Conservation (phyloP, 2,329 filamentous ascomycete genomes). For the Diaporthe longicolla region DNA sequence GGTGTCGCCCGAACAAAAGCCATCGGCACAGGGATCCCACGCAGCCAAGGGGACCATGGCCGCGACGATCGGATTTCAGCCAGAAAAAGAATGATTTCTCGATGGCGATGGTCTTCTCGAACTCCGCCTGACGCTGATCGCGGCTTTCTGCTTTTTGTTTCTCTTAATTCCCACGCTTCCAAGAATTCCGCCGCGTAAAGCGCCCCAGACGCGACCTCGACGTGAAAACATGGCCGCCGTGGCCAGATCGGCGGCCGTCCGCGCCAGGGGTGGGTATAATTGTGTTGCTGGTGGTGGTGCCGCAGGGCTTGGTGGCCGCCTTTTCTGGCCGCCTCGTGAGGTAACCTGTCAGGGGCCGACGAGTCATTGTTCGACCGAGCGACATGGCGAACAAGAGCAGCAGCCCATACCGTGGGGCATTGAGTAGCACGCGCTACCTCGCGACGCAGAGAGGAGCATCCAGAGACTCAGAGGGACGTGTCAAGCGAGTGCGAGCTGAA, state of each 20-base stretch:
- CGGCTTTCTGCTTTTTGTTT: constrained; percentile 11
- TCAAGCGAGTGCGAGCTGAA: constrained; percentile 27
- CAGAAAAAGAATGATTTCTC: background rate
- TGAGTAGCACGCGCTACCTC: constrained; percentile 7
- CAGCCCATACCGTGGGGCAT: constrained; percentile 10
- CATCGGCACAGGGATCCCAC: constrained; percentile 9
- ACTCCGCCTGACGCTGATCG: constrained; percentile 13
- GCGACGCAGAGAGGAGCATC: background rate
- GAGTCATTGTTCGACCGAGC: constrained; percentile 34
- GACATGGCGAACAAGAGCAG: constrained; percentile 14
- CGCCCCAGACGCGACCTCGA: constrained; percentile 28
- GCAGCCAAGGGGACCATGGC: background rate
- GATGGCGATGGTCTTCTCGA: background rate
- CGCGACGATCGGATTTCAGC: constrained; percentile 8
- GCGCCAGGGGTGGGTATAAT: constrained; percentile 31
- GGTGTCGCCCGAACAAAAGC: constrained; percentile 12
- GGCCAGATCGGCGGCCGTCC: constrained; percentile 30
- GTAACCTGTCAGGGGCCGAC: constrained; percentile 31
- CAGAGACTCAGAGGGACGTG: constrained; percentile 3
- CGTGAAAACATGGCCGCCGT: constrained; percentile 4
- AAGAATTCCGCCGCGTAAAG: constrained; percentile 20
- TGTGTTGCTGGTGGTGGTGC: background rate
- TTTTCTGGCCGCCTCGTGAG: constrained; percentile 26
- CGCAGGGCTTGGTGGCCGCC: constrained; percentile 24
- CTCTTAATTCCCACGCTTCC: background rate